These are phyloP conservation scores for Mycosphaerella arachidis DNA, from an alignment of 2,329 filamentous ascomycete species.

Conservation along the genomic window DNA sequence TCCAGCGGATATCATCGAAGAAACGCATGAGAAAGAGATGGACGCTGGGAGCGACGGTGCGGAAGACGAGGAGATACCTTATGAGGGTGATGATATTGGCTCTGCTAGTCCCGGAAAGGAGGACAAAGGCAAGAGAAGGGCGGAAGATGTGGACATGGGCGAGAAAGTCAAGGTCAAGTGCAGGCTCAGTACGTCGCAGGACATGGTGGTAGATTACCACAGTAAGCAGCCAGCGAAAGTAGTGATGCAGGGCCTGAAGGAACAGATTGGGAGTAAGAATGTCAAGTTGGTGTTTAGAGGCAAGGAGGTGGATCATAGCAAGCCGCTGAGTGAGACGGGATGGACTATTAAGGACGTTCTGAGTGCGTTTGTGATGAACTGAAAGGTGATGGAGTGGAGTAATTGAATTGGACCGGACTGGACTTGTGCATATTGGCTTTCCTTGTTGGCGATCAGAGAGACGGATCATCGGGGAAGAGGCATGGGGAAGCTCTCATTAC, in stretches of 20 bases:
- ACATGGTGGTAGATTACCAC: conserved; percentile 31
- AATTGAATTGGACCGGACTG: not conserved
- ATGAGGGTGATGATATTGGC: not conserved
- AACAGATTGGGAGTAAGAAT: conserved; percentile 58
- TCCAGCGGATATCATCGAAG: conserved; percentile 38
- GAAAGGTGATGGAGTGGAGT: not conserved
- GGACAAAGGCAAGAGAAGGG: conserved; percentile 33
- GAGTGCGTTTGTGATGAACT: conserved; percentile 62
- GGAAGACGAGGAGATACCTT: conserved; percentile 16
- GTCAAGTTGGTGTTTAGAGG: conserved; percentile 77
- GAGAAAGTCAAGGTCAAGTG: conserved; percentile 35
- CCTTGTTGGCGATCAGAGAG: not conserved
- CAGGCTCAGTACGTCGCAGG: conserved; percentile 35
- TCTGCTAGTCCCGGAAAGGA: conserved; percentile 3
- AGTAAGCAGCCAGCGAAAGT: conserved; percentile 56
- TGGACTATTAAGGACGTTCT: conserved; percentile 73
- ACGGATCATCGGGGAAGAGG: not conserved
- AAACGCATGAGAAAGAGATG: conserved; percentile 26
- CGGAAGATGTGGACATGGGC: conserved; percentile 29
- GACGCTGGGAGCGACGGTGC: conserved; percentile 21
- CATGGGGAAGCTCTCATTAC: not conserved
- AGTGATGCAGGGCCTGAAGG: conserved; percentile 59
- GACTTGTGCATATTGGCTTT: not conserved
- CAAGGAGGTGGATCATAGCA: conserved; percentile 67
- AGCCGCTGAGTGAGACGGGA: conserved; percentile 62